Base-by-base conservation (phyloP, 73 alveolate species). In the Paramecium caudatum region DNA sequence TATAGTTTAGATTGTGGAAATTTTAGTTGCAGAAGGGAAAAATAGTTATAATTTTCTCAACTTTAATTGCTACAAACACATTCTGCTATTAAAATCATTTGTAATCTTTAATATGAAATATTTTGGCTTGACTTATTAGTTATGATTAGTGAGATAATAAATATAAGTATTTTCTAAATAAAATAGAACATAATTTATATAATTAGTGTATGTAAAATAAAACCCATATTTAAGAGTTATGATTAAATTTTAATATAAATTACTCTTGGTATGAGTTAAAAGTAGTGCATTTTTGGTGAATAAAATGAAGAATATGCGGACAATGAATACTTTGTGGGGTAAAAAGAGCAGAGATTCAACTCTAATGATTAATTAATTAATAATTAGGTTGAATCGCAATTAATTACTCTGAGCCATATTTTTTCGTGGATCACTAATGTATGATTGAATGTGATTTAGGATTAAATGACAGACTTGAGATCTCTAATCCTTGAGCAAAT, bases 221-320 rank as follows among this genome's bases (percentile, higher is more conserved):
- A 55, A 55, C 80, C 80, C 80, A 55, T 55, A 55, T 55, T 55
- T 23, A 10, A 25, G 45, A 1, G 30, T 55, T 27, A 55, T 55
- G 80, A 55, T 55, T 27, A 55, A 55, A 55, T 55, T 55, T 55
- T 55, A 55, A 55, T 55, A 55, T 55, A 55, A 55, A 55, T 55
- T 55, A 55, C 80, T 55, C 23, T 55, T 55, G 80, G 80, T 55
- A 55, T 55, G 80, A 55, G 30, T 55, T 55, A 55, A 55, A 55
- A 55, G 46, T 37, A 55, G 45, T 43, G 80, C 30, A 21, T 55
- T 55, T 55, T 55, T 55, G 80, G 23, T 27, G 80, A 55, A 10
- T 27, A 25, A 15, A 55, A 21, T 43, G 30, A 55, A 27, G 41
- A 55, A 55, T 55, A 55, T 10, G 46, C 80, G 23, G 80, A 55